These are phyloP conservation scores for Rubus idaeus DNA, from an alignment of 306 rosid species.

Conservation along the genomic window DNA sequence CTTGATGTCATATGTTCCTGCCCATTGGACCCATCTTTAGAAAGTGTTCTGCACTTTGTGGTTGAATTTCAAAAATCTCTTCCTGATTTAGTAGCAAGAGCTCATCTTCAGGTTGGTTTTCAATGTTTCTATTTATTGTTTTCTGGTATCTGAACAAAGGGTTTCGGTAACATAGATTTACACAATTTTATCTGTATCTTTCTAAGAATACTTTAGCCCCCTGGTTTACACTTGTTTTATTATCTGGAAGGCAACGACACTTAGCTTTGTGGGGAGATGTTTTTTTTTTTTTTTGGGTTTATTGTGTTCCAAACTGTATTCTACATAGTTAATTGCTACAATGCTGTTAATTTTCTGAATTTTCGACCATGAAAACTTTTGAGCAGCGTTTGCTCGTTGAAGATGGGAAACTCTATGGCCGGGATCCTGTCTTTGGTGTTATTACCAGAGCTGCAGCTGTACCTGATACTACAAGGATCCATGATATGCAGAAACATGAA, in stretches of 20 bases:
- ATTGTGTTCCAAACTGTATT: not conserved
- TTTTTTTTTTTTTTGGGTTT: not conserved
- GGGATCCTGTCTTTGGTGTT: slow-evolving; percentile 63
- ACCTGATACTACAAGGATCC: slow-evolving; percentile 64
- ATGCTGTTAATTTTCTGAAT: slow-evolving; percentile 27
- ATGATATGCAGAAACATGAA: slow-evolving; percentile 74
- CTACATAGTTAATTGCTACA: slow-evolving; percentile 10
- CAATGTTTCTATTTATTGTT: slow-evolving; percentile 17
- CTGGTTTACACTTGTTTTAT: not conserved
- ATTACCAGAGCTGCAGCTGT: slow-evolving; percentile 78
- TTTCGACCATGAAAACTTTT: slow-evolving; percentile 40
- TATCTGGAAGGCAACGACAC: not conserved
- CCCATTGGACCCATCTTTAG: slow-evolving; percentile 68
- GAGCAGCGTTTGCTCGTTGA: slow-evolving; percentile 84
- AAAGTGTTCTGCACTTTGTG: slow-evolving; percentile 75
- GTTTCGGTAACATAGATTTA: not conserved
- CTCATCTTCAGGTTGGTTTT: slow-evolving; percentile 86
- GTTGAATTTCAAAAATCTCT: slow-evolving; percentile 82
- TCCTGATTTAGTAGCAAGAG: slow-evolving; percentile 94
- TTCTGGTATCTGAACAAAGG: not conserved
- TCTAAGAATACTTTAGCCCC: not conserved
- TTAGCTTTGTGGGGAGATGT: not conserved
- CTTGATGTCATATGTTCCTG: slow-evolving; percentile 69
- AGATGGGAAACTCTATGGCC: slow-evolving; percentile 87
- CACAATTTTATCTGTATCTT: not conserved